phyloP scores from a whole-genome alignment of 345 rosid genomes.

The Melaleuca alternifolia region DNA sequence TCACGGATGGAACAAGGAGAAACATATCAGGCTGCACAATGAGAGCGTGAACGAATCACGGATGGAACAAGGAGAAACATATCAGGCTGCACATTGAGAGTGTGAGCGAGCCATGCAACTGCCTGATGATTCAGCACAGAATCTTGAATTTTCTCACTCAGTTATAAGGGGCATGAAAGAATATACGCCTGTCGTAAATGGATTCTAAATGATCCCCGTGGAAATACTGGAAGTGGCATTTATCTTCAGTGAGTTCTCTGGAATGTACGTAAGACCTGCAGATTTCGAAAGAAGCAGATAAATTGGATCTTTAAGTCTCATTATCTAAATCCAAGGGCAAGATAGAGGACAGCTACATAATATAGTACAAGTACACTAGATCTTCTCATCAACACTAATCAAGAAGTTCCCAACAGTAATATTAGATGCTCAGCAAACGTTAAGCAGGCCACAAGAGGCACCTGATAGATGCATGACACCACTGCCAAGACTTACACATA shows the following conservation, averaged over 20 bases:
- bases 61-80: not conserved
- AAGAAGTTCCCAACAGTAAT: not conserved
- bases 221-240: constrained; percentile 87
- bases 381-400: not conserved
- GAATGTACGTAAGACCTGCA: constrained; percentile 79
- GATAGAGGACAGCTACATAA: not conserved
- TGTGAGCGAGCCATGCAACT: not conserved
- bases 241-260: constrained; percentile 85
- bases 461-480: not conserved
- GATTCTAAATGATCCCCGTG: constrained; percentile 45
- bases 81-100: not conserved
- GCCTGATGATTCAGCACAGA: not conserved
- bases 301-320: not conserved
- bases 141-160: not conserved
- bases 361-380: not conserved
- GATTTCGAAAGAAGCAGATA: not conserved
- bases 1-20: too few relatives aligned
- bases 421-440: not conserved
- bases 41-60: too few relatives aligned
- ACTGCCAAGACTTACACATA: not conserved
- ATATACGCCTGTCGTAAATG: not conserved
- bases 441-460: not conserved
- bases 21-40: too few relatives aligned
- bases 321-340: not conserved
- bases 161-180: not conserved